Evolutionary conservation across 1,284 basidiomycete genomes (phyloP).

Genomic region (Moesziomyces parantarcticus): DNA sequence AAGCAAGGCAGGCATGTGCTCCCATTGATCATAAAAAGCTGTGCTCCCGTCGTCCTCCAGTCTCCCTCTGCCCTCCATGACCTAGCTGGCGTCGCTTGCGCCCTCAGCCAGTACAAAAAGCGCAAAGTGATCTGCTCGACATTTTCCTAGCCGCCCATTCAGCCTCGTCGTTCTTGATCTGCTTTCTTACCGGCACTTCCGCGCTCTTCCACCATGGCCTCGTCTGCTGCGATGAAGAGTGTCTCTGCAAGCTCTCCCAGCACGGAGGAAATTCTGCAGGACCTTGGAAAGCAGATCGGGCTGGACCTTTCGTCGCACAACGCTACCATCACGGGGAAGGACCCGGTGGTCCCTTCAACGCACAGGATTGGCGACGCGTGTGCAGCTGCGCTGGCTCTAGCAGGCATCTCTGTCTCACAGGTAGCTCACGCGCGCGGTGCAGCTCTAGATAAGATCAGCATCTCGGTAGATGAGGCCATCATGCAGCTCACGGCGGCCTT

Average conservation of each 20-base stretch:
- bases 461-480: conserved; percentile 6
- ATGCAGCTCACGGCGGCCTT: conserved; percentile 8
- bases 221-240: background rate
- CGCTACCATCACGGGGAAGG: background rate
- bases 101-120: no score
- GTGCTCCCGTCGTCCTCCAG: no score
- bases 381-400: conserved; percentile 1
- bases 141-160: no score
- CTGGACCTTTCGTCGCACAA: conserved; percentile 1
- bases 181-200: no score
- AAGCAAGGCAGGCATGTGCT: no score
- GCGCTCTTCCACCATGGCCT: background rate
- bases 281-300: conserved; percentile 3
- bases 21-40: no score
- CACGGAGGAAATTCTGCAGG: conserved; percentile 1
- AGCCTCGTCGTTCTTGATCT: no score
- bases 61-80: no score
- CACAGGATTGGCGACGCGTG: conserved; percentile 4
- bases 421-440: conserved; percentile 1
- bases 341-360: conserved; percentile 3
- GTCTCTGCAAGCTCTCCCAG: background rate
- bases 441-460: background rate
- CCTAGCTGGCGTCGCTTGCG: no score
- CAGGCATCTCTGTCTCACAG: conserved; percentile 2
- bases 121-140: no score